Conservation (phyloP, 208 protist species). For the Wallacemonas sp. region DNA sequence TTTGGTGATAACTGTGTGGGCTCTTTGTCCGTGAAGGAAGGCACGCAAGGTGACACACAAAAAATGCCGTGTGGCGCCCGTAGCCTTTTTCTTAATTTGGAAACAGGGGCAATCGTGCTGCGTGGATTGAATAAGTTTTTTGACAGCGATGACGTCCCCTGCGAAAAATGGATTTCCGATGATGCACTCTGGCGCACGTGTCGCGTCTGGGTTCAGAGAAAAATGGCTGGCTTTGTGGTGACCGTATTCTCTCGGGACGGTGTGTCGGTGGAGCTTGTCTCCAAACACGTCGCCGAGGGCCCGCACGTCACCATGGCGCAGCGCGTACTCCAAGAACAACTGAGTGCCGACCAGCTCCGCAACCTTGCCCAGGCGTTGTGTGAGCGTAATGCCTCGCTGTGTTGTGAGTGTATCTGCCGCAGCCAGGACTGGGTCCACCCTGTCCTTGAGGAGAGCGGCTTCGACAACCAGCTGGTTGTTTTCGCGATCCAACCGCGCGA, state of each 20-base stretch:
- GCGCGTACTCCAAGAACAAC: constrained; percentile 27
- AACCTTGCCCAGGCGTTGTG: constrained; percentile 55
- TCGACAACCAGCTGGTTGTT: constrained; percentile 54
- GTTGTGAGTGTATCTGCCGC: constrained; percentile 73
- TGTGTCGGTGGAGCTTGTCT: constrained; percentile 48
- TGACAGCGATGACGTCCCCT: constrained; percentile 47
- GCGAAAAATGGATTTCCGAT: constrained; percentile 32
- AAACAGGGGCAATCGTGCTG: constrained; percentile 54
- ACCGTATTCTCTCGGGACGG: constrained; percentile 82
- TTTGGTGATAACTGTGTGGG: constrained; percentile 5
- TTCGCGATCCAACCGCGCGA: constrained; percentile 59
- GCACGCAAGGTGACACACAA: constrained; percentile 59
- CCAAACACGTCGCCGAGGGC: constrained; percentile 82
- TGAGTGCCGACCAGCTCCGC: constrained; percentile 36
- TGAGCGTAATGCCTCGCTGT: constrained; percentile 27
- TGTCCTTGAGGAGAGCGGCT: constrained; percentile 50
- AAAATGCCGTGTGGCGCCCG: constrained; percentile 77
- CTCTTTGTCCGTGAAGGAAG: constrained; percentile 77
- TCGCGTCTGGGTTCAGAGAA: constrained; percentile 66
- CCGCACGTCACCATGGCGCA: constrained; percentile 68
- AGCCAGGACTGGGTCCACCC: constrained; percentile 61
- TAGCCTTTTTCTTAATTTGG: constrained; percentile 58
- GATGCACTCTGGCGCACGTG: constrained; percentile 37
- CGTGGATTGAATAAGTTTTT: constrained; percentile 91
- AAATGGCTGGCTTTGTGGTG: constrained; percentile 89